Conservation (phyloP, 108 stramenopile species). For the Nannochloropsis granulata region DNA sequence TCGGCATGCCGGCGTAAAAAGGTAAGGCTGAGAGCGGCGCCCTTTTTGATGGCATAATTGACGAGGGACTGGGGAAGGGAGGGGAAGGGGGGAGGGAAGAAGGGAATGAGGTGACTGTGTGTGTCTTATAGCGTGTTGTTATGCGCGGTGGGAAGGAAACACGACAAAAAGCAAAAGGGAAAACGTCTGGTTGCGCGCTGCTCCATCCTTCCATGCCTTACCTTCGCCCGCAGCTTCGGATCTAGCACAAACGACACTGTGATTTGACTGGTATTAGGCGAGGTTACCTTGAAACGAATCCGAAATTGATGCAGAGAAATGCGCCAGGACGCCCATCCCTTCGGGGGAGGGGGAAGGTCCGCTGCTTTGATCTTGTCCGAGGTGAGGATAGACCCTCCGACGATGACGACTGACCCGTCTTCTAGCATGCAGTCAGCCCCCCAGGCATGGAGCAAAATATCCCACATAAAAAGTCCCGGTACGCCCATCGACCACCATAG, state of each 20-base stretch:
- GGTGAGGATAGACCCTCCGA: not conserved
- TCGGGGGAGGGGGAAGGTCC: not conserved
- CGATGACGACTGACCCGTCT: not conserved
- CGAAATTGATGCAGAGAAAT: not conserved
- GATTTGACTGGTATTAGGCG: not conserved
- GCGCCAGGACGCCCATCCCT: not conserved
- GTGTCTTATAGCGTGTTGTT: no score
- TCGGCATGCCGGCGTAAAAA: not conserved
- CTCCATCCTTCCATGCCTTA: not conserved
- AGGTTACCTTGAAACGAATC: not conserved
- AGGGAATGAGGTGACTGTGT: not conserved
- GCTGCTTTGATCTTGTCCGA: not conserved
- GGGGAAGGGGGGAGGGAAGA: not conserved
- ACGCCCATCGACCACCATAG: not conserved
- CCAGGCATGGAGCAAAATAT: not conserved
- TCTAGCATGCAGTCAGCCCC: not conserved
- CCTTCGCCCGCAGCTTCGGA: not conserved
- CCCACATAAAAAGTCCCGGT: not conserved
- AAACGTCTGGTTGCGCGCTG: not conserved
- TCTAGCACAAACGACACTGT: not conserved
- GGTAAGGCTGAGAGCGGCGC: not conserved
- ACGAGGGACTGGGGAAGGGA: not conserved
- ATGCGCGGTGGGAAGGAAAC: not conserved
- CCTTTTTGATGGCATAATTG: not conserved
- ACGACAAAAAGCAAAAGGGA: not conserved